Conservation (phyloP, 805 yeast species). For the Jamesozyma hellenica region DNA sequence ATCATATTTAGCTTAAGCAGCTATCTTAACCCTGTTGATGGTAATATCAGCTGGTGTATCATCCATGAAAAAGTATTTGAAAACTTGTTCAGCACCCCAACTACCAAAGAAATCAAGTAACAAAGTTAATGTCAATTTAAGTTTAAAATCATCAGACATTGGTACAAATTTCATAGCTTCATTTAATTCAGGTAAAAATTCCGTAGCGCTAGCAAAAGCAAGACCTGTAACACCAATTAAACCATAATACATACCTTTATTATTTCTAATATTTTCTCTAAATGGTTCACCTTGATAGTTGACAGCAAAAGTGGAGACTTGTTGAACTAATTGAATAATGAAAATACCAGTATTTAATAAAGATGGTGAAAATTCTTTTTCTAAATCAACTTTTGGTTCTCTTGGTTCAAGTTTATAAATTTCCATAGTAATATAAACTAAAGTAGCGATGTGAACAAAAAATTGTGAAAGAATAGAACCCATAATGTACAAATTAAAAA, state of each 20-base stretch:
- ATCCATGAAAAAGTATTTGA: slow-evolving; percentile 83
- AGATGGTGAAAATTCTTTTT: slow-evolving; percentile 80
- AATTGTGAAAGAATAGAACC: slow-evolving; percentile 95
- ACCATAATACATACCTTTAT: slow-evolving; percentile 96
- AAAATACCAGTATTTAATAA: slow-evolving; percentile 93
- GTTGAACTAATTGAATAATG: slow-evolving; percentile 87
- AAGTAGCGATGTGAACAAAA: slow-evolving; percentile 77
- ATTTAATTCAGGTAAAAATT: slow-evolving; percentile 87
- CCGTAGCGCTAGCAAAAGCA: slow-evolving; percentile 87
- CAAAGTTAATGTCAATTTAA: slow-evolving; percentile 64
- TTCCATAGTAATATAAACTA: slow-evolving; percentile 73
- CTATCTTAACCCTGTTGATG: slow-evolving; percentile 9
- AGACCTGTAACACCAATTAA: slow-evolving; percentile 80
- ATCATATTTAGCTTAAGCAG: too few relatives aligned
- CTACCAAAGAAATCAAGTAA: slow-evolving; percentile 66
- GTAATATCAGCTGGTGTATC: slow-evolving; percentile 91
- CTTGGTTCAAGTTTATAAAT: slow-evolving; percentile 87
- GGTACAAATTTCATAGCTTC: slow-evolving; percentile 87
- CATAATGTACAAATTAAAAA: slow-evolving; percentile 91
- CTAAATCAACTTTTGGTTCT: slow-evolving; percentile 81
- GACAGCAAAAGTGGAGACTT: slow-evolving; percentile 94
- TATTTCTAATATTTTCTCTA: slow-evolving; percentile 80
- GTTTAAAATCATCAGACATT: slow-evolving; percentile 65
- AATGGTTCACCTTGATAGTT: slow-evolving; percentile 96
- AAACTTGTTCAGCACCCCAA: slow-evolving; percentile 66